A percentile compares a stretch with the other conserved stretches of the same genome.
These are phyloP conservation scores for Poa pratensis DNA, from an alignment of 176 grass and related monocot genomes.

Conservation along the genomic window DNA sequence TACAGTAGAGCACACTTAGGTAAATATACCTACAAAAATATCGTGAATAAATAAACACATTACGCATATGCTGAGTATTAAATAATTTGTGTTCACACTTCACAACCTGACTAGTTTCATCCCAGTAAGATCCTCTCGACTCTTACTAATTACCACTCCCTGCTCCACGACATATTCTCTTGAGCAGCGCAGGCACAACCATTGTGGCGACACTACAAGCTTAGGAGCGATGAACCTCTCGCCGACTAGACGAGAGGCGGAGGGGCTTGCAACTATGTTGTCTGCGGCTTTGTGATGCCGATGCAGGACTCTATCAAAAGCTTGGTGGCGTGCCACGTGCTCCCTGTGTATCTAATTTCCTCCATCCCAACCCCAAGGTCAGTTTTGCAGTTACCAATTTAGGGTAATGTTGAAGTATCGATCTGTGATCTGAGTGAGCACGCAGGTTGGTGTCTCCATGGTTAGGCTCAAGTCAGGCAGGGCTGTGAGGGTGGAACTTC, in stretches of 20 bases:
- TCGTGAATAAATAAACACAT: not conserved
- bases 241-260: not conserved
- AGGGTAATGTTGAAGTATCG: not conserved
- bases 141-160: not conserved
- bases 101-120: not conserved
- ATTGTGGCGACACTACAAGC: not conserved
- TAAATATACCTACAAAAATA: not conserved
- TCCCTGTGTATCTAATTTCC: not conserved
- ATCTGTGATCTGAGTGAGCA: not conserved
- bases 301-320: not conserved
- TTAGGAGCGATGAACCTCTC: not conserved
- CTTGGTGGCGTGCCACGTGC: not conserved
- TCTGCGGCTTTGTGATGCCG: not conserved
- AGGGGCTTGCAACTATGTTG: not conserved
- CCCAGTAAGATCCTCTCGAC: not conserved
- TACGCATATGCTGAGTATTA: not conserved
- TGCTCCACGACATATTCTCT: not conserved
- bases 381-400: not conserved
- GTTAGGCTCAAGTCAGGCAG: conserved; percentile 1
- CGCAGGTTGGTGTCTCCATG: not conserved
- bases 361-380: not conserved
- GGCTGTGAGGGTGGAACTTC: not conserved
- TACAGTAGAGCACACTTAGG: not conserved
- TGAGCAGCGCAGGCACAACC: not conserved
- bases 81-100: not conserved